phyloP scores from a whole-genome alignment of 1,139 yeast genomes.

The Hemisphaericaspora xylanilytica region DNA sequence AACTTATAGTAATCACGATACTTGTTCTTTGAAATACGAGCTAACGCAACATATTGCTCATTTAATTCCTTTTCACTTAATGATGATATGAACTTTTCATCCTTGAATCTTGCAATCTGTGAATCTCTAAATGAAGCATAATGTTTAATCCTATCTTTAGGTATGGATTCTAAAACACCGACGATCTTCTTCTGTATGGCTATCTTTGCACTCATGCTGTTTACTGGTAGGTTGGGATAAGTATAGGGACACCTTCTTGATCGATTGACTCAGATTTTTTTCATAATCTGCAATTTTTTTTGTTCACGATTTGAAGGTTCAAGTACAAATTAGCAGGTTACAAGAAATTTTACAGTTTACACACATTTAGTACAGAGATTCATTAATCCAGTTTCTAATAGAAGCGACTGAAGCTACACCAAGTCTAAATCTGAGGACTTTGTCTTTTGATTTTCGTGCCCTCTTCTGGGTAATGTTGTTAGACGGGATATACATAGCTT shows the following conservation, averaged over 20 bases:
- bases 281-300: no score
- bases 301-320: no score
- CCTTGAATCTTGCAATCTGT: conserved; percentile 54
- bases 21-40: conserved; percentile 59
- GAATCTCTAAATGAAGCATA: conserved; percentile 65
- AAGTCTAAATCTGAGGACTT: no score
- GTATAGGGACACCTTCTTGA: no score
- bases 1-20: conserved; percentile 62
- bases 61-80: conserved; percentile 50
- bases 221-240: no score
- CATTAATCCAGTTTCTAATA: no score
- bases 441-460: no score
- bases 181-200: conserved; percentile 38
- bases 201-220: conserved; percentile 15
- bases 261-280: no score
- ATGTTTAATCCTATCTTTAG: conserved; percentile 65
- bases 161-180: conserved; percentile 45
- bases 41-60: conserved; percentile 59
- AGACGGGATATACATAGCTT: neutral
- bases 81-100: conserved; percentile 21
- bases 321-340: no score
- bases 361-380: no score
- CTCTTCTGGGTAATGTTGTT: neutral
- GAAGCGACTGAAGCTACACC: no score
- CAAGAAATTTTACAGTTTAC: no score